Evolutionary conservation across 2,329 filamentous ascomycete species (phyloP).

Genomic region (Penicillium brevicompactum): DNA sequence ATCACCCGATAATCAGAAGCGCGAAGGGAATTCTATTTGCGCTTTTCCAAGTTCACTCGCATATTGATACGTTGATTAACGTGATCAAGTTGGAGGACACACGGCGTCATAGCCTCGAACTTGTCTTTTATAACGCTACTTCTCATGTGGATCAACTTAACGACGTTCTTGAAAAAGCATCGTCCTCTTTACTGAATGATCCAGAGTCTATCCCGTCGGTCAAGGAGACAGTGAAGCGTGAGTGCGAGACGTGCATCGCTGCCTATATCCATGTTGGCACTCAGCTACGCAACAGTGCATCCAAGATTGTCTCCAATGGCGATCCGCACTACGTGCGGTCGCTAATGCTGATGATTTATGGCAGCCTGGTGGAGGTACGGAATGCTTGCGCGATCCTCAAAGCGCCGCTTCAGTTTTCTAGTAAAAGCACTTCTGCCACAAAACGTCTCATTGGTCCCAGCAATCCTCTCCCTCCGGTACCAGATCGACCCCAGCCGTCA

Average conservation of each 20-base stretch:
- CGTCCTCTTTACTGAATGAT: slow-evolving; percentile 53
- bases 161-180: slow-evolving; percentile 54
- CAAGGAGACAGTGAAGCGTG: slow-evolving; percentile 47
- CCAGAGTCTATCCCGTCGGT: slow-evolving; percentile 46
- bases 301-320: slow-evolving; percentile 56
- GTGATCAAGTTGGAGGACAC: slow-evolving; percentile 51
- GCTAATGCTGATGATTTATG: slow-evolving; percentile 61
- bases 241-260: slow-evolving; percentile 53
- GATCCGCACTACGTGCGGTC: slow-evolving; percentile 61
- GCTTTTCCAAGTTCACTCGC: slow-evolving; percentile 54
- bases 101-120: slow-evolving; percentile 55
- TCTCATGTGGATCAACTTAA: slow-evolving; percentile 60
- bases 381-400: slow-evolving; percentile 60
- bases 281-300: slow-evolving; percentile 51
- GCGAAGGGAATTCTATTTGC: slow-evolving; percentile 59
- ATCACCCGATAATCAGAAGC: slow-evolving; percentile 56
- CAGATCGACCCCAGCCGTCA: slow-evolving; percentile 33
- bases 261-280: slow-evolving; percentile 53
- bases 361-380: slow-evolving; percentile 60
- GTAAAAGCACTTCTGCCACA: slow-evolving; percentile 29
- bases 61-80: slow-evolving; percentile 49
- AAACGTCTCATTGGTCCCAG: slow-evolving; percentile 34
- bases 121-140: slow-evolving; percentile 59
- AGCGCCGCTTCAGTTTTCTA: slow-evolving; percentile 36
- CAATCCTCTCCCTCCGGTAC: slow-evolving; percentile 26